Conservation (phyloP, 352 stramenopile genomes). For the Phytophthora agathidicida region DNA sequence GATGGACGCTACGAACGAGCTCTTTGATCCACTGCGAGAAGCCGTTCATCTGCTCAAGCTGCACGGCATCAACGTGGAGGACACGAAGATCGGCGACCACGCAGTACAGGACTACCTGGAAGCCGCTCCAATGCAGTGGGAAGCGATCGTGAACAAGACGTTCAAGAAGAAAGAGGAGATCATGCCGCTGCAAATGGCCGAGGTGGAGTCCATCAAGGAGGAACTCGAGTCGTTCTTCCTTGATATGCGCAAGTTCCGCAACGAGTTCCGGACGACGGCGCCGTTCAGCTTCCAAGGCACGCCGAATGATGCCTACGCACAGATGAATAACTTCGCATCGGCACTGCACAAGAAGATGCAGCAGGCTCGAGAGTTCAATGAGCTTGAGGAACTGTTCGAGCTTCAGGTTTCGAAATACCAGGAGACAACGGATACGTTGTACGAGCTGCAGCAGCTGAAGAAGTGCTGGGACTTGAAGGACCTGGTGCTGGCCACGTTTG, state of each 20-base stretch:
- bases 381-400: constrained; percentile 88
- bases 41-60: constrained; percentile 94
- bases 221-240: constrained; percentile 95
- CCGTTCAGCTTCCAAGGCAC: constrained; percentile 93
- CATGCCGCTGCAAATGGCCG: constrained; percentile 96
- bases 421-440: constrained; percentile 89
- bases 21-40: constrained; percentile 95
- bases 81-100: constrained; percentile 85
- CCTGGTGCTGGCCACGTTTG: constrained; percentile 80
- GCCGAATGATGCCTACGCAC: constrained; percentile 82
- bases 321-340: constrained; percentile 82
- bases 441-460: constrained; percentile 87
- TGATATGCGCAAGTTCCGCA: constrained; percentile 94
- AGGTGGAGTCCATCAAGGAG: constrained; percentile 94
- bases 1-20: constrained; percentile 92
- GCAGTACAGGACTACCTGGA: constrained; percentile 94
- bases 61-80: constrained; percentile 93
- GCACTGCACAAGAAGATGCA: constrained; percentile 80
- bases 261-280: constrained; percentile 93
- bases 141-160: constrained; percentile 98
- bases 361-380: constrained; percentile 86
- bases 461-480: constrained; percentile 90
- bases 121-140: constrained; percentile 96
- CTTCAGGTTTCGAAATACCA: constrained; percentile 89
- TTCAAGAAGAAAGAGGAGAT: constrained; percentile 99